A percentile compares a stretch with the other conserved stretches of the same genome.
Evolutionary conservation across 257 asterid genomes (phyloP).

Genomic region (Nicotiana paniculata): DNA sequence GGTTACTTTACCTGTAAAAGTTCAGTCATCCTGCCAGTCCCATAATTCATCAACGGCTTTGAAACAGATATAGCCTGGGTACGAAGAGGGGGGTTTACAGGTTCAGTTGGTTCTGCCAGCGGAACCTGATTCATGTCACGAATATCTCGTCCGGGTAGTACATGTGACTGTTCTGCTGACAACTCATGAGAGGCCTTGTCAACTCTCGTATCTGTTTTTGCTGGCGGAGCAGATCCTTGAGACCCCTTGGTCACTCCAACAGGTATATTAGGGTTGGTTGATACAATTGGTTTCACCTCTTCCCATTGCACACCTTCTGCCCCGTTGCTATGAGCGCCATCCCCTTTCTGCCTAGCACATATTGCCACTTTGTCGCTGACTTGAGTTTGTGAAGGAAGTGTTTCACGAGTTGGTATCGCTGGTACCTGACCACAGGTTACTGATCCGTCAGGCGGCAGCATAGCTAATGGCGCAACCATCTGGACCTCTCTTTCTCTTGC

Average conservation of each 20-base stretch:
- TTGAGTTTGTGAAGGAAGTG: conserved; percentile 22
- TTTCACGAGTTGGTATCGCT: conserved; percentile 17
- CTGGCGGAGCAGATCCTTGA: conserved; percentile 43
- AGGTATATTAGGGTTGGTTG: conserved; percentile 22
- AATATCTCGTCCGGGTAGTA: conserved; percentile 16
- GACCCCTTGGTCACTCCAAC: conserved; percentile 11
- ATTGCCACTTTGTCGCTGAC: conserved; percentile 26
- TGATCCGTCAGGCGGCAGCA: conserved; percentile 56
- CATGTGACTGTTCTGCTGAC: conserved; percentile 32
- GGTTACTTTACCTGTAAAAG: conserved; percentile 59
- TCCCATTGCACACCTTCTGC: conserved; percentile 23
- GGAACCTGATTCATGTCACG: conserved; percentile 19
- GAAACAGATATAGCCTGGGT: conserved; percentile 27
- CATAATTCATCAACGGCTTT: conserved; percentile 38
- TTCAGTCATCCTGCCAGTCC: conserved; percentile 86
- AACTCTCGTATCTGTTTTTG: conserved; percentile 30
- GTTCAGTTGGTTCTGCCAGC: conserved; percentile 18
- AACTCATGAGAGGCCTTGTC: conserved; percentile 16
- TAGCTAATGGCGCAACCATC: conserved; percentile 56
- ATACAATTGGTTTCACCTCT: conserved; percentile 23
- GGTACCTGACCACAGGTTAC: conserved; percentile 40
- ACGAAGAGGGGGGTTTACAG: background rate
- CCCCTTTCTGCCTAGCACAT: conserved; percentile 25
- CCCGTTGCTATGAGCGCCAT: conserved; percentile 15
- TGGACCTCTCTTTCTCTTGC: conserved; percentile 52